Base-by-base conservation (phyloP, 2,329 filamentous ascomycete genomes). In the Thyridium curvatum region DNA sequence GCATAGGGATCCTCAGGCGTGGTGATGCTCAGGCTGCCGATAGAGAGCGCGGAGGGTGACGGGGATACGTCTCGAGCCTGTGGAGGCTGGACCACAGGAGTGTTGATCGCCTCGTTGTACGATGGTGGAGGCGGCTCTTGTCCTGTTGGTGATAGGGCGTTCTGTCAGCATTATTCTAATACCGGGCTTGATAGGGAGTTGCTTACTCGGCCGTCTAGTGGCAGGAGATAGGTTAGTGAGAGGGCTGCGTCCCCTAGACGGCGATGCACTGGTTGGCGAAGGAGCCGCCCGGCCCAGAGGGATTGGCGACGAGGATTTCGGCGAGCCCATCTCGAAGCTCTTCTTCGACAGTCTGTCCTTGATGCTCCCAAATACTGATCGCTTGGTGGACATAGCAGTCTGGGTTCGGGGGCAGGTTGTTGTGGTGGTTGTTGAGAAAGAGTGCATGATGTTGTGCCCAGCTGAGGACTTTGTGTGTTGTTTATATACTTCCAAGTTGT, bases 1-100 rank as follows among this genome's bases (percentile, higher is more conserved):
- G 79, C 74, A 55, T 86, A 93, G 2, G 71, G 75, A 51, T 88
- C 82, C 48, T 88, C 81, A 16, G 63, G 60, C 8, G 58, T 61
- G 7, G 57, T 59, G 44, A 65, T 48, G 32, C 47, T 56, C n/a
- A 54, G 47, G 29, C 30, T 18, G 4, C 43, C 46, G 3, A 47
- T 30, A 30, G 30, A n/a, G 35, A 36, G 18, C 9, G 40, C 21
- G 4, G 41, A 21, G 15, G 37, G 37, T 6, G 16, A 46, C 35
- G 38, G 49, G 18, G 30, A 41, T 34, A 40, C 46, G 41, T 34
- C 32, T 32, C 38, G 46, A 37, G 37, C 39, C 8, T 12, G 32
- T 13, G 21, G 18, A 18, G 15, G 8, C 8, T 30, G 13, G 5
- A 13, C 17, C 5, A 30, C 18, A 4, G 38, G 26, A 3, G 32